Percentiles rank a stretch among this genome's conserved stretches.
Conservation (phyloP, 352 stramenopile genomes). For the Phytopythium montanum region DNA sequence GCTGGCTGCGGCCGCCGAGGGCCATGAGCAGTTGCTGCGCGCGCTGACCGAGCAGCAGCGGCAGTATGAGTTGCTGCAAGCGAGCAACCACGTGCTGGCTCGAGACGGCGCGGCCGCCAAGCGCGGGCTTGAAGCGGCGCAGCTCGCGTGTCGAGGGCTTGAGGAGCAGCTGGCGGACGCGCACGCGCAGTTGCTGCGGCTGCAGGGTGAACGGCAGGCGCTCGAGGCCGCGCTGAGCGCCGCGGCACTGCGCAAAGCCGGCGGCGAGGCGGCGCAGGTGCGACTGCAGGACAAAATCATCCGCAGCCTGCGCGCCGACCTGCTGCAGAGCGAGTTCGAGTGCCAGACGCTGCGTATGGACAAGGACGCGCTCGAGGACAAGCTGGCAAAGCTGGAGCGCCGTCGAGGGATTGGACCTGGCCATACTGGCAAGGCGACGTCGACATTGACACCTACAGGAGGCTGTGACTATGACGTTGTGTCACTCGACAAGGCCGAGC, state of each 20-base stretch:
- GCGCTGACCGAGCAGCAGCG: conserved; percentile 42
- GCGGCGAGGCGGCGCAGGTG: conserved; percentile 28
- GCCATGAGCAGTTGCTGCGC: conserved; percentile 45
- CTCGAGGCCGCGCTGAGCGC: conserved; percentile 31
- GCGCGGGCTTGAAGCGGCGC: conserved; percentile 41
- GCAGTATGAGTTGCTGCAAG: conserved; percentile 28
- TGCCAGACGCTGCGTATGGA: conserved; percentile 45
- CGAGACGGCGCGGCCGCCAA: conserved; percentile 27
- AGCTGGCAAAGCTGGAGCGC: conserved; percentile 30
- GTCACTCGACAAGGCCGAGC: conserved; percentile 25
- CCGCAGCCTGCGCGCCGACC: conserved; percentile 43
- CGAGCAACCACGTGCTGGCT: conserved; percentile 12
- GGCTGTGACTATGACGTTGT: conserved; percentile 41
- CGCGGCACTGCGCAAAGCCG: conserved; percentile 14
- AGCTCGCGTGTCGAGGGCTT: conserved; percentile 41
- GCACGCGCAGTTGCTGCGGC: conserved; percentile 37
- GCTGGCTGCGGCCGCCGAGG: conserved; percentile 21
- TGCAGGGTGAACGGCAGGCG: conserved; percentile 36
- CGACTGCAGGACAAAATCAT: conserved; percentile 47
- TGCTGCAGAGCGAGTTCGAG: conserved; percentile 71
- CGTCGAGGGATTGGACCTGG: conserved; percentile 1
- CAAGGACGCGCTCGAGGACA: conserved; percentile 30
- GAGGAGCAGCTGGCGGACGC: conserved; percentile 45
- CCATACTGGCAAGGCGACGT: background rate
- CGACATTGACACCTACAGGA: background rate